Evolutionary conservation across 805 yeast genomes (phyloP), one percentile per base, ranked within the genome.

Genomic region (Monosporozyma yasuniensis): DNA sequence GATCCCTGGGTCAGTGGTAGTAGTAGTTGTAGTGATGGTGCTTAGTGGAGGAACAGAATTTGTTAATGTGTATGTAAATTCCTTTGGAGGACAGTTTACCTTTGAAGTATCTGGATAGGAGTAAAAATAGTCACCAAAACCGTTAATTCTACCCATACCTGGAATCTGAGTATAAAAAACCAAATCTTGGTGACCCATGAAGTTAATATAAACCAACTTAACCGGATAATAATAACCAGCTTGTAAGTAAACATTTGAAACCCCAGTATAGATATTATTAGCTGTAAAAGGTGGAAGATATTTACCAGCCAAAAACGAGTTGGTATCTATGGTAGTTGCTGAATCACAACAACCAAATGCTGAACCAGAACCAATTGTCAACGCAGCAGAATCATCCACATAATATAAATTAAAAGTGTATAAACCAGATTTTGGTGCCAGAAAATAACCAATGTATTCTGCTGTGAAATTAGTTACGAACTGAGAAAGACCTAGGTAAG

Each of bases 401-500:
- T 25, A 25, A 4, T 43, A 37, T n/a, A 68, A 49, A 12, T 47
- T 38, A 44, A 68, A 56, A 0, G 54, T 48, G 45, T 64, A 69
- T 8, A 56, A 47, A 50, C 72, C 73, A 22, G 63, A 52, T 21
- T 49, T 52, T 4, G 54, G 46, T 14, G 72, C 66, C 18, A 44
- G 32, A 52, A 54, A 58, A 47, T 56, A 63, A 44, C 63, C 63
- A 5, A 56, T 55, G 34, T 57, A 47, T 43, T 56, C 62, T 21
- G 23, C 27, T 12, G 48, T 37, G 21, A 46, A 52, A 61, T 50
- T 35, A 5, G 27, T 25, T 25, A 25, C 4, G 8, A 25, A 25
- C 8, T 25, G 27, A 8, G 27, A 25, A 37, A 85, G 86, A 49
- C 86, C 86, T 11, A 84, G 27, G 8, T 25, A 25, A 8, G 27